Conservation (phyloP, 768 basidiomycete species). For the Tubosaeta brunneosetosa region DNA sequence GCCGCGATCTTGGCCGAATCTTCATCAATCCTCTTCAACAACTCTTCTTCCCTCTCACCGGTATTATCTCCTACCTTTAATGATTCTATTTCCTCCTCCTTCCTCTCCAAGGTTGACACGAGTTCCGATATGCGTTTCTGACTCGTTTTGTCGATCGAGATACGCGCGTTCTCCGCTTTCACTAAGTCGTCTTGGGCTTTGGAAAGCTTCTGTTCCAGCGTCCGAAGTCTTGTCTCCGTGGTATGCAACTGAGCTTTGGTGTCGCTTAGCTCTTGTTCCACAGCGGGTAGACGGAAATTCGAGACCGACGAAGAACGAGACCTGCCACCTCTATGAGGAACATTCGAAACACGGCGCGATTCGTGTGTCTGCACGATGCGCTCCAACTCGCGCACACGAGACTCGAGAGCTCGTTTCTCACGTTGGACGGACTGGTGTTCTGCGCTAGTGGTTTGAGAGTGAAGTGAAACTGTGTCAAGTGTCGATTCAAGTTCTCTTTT, state of each 20-base stretch:
- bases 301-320: constrained; percentile 59
- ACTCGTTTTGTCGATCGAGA: constrained; percentile 47
- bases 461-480: constrained; percentile 50
- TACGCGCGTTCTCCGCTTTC: constrained; percentile 55
- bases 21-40: constrained; percentile 65
- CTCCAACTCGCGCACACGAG: constrained; percentile 57
- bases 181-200: constrained; percentile 46
- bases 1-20: constrained; percentile 63
- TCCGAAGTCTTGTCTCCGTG: constrained; percentile 42
- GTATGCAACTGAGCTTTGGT: constrained; percentile 38
- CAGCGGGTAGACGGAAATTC: constrained; percentile 41
- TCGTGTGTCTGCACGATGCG: constrained; percentile 34
- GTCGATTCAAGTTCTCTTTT: constrained; percentile 52
- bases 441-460: constrained; percentile 43
- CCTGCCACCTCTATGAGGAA: constrained; percentile 35
- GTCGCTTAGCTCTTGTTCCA: constrained; percentile 57
- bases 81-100: constrained; percentile 54
- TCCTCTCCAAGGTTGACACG: constrained; percentile 43
- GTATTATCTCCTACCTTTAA: constrained; percentile 37
- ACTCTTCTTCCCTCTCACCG: constrained; percentile 52
- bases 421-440: constrained; percentile 46
- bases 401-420: constrained; percentile 55
- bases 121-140: constrained; percentile 43
- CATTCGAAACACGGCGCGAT: constrained; percentile 29
- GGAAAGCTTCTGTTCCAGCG: constrained; percentile 44